These are phyloP conservation scores for Tulasnella sp. DNA, from an alignment of 768 basidiomycete genomes.

Conservation along the genomic window DNA sequence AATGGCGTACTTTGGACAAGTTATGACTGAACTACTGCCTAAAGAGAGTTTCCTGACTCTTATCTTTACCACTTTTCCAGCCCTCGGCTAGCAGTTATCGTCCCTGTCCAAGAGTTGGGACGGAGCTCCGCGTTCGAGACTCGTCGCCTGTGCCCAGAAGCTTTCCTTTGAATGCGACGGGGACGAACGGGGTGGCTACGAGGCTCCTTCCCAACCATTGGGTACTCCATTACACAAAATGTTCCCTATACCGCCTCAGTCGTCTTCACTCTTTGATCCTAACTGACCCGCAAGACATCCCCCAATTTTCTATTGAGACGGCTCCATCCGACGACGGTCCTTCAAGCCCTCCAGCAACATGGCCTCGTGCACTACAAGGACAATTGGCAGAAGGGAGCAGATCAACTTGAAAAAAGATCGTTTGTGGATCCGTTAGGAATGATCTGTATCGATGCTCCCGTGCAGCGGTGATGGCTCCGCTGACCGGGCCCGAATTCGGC, in stretches of 20 bases:
- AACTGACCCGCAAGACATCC: neutral
- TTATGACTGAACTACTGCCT: neutral
- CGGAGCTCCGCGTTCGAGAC: neutral
- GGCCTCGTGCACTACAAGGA: neutral
- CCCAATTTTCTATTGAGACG: neutral
- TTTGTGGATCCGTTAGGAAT: neutral
- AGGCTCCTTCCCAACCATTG: neutral
- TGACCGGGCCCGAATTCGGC: neutral
- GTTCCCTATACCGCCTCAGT: neutral
- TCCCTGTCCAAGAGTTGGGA: neutral
- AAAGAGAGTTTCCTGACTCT: neutral
- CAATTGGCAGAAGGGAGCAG: neutral
- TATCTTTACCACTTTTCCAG: neutral
- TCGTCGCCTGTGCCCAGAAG: neutral
- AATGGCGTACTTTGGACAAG: neutral
- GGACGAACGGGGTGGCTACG: neutral
- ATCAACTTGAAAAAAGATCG: neutral
- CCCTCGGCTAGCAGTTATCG: neutral
- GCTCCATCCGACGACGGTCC: neutral
- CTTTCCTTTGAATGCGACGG: neutral
- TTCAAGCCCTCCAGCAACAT: neutral
- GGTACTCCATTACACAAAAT: neutral
- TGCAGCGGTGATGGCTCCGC: neutral
- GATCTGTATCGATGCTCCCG: constrained; percentile 2
- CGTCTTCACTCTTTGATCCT: neutral